Conservation (phyloP, 352 stramenopile species). For the Phytophthora melonis region DNA sequence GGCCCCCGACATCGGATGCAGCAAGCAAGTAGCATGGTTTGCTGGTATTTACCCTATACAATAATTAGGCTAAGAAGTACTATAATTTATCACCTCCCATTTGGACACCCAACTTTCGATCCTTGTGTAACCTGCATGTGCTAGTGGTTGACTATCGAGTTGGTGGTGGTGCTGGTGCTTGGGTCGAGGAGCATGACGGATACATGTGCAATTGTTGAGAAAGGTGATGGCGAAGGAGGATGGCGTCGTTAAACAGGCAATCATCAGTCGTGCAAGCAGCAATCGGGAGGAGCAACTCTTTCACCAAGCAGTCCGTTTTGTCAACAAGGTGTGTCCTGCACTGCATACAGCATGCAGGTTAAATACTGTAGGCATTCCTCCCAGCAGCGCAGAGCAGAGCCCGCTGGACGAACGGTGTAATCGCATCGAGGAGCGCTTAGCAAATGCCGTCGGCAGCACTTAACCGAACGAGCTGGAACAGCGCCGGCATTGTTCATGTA, state of each 20-base stretch:
- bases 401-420: not conserved
- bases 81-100: slow-evolving; percentile 22
- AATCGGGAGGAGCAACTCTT: slow-evolving; percentile 6
- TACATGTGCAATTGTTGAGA: slow-evolving; percentile 4
- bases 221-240: slow-evolving; percentile 27
- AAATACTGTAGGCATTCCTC: too few relatives aligned
- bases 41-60: slow-evolving; percentile 39
- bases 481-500: not conserved
- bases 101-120: slow-evolving; percentile 4
- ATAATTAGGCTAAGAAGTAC: slow-evolving; percentile 23
- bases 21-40: slow-evolving; percentile 24
- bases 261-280: slow-evolving; percentile 7
- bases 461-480: not conserved
- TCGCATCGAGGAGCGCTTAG: not conserved
- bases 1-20: slow-evolving; percentile 6
- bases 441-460: not conserved
- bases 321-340: not conserved
- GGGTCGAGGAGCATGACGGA: not conserved
- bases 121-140: too few relatives aligned
- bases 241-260: slow-evolving; percentile 30
- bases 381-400: slow-evolving; percentile 1
- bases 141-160: not conserved
- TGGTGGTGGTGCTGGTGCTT: slow-evolving; percentile 7
- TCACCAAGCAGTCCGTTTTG: slow-evolving; percentile 11
- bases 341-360: not conserved